phyloP scores from a whole-genome alignment of 1,139 yeast genomes.

The Kurtzmaniella natalensis region DNA sequence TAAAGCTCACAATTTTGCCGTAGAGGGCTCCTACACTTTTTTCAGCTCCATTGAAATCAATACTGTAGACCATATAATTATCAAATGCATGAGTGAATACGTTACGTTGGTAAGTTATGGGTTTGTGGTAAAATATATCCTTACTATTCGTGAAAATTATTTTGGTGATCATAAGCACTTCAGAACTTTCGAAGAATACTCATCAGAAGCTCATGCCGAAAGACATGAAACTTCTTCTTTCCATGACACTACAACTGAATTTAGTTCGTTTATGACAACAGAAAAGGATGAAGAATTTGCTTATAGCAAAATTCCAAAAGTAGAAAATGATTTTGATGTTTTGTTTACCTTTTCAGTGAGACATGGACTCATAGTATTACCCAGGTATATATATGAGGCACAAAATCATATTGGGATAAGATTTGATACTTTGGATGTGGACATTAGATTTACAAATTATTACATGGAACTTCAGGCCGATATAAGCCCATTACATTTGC shows the following conservation, averaged over 20 bases:
- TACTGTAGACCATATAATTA: conserved; percentile 63
- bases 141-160: conserved; percentile 81
- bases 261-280: conserved; percentile 5
- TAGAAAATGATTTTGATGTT: conserved; percentile 75
- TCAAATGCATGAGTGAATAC: conserved; percentile 61
- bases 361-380: conserved; percentile 68
- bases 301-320: conserved; percentile 40
- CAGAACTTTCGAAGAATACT: conserved; percentile 79
- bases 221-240: no score
- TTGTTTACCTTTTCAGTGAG: conserved; percentile 65
- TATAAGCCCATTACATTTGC: conserved; percentile 43
- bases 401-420: conserved; percentile 58
- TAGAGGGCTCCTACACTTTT: conserved; percentile 66
- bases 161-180: conserved; percentile 86
- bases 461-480: conserved; percentile 82
- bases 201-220: conserved; percentile 15
- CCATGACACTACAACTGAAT: background rate
- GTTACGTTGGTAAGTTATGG: conserved; percentile 77
- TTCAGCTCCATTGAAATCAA: conserved; percentile 56
- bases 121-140: conserved; percentile 66
- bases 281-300: conserved; percentile 17
- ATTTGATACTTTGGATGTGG: conserved; percentile 68
- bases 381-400: conserved; percentile 66
- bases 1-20: conserved; percentile 53
- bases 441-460: conserved; percentile 80